phyloP scores from a whole-genome alignment of 2,329 filamentous ascomycete genomes.

The Trichoderma atrobrunneum region DNA sequence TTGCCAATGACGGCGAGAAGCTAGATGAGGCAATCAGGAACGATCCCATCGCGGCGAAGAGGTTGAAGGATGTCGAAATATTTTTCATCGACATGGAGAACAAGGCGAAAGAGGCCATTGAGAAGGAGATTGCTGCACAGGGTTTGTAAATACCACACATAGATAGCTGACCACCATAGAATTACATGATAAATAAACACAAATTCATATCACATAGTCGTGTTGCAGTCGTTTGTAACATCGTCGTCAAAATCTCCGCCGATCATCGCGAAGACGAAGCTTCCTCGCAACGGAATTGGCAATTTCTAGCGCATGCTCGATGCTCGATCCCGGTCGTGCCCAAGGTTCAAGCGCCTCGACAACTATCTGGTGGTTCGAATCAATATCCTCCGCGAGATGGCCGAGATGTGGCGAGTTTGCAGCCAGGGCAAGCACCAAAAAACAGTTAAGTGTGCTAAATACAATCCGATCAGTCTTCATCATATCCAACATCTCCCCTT shows the following conservation, averaged over 20 bases:
- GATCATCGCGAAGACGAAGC: conserved; percentile 2
- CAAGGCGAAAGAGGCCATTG: conserved; percentile 30
- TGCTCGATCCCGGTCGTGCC: conserved; percentile 21
- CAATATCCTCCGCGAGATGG: conserved; percentile 18
- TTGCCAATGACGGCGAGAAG: conserved; percentile 39
- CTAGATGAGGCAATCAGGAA: conserved; percentile 32
- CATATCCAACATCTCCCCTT: background rate
- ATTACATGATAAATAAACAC: background rate
- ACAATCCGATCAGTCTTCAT: background rate
- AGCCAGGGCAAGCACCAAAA: conserved; percentile 21
- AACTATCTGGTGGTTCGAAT: conserved; percentile 8
- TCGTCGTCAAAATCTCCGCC: background rate
- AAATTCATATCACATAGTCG: background rate
- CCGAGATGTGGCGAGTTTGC: conserved; percentile 21
- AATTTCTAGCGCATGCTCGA: conserved; percentile 20
- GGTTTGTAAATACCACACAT: background rate
- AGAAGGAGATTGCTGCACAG: conserved; percentile 20
- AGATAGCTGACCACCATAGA: background rate
- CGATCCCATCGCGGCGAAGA: conserved; percentile 33
- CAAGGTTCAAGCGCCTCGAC: conserved; percentile 20
- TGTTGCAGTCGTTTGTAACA: background rate
- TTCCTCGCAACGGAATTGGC: conserved; percentile 15
- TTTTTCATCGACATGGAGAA: conserved; percentile 37
- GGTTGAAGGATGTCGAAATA: conserved; percentile 35
- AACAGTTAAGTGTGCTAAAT: conserved; percentile 7